phyloP scores from a whole-genome alignment of 129 eudicot species.

The Daucus carota region DH1_v3.0 NC_030383.2:46699501-46700000 shows the following conservation, averaged over 20 bases:
- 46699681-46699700: background rate
- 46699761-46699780: constrained; percentile 88
- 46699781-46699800: constrained; percentile 89
- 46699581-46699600: background rate
- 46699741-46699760: constrained; percentile 87
- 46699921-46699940: too few species aligned
- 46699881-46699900: too few species aligned
- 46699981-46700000: too few species aligned
- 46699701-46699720: constrained; percentile 58
- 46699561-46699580: background rate
- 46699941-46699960: too few species aligned
- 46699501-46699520: background rate
- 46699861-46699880: constrained; percentile 44
- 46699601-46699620: background rate
- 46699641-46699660: background rate
- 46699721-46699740: constrained; percentile 72
- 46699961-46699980: too few species aligned
- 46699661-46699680: background rate
- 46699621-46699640: background rate
- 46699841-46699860: constrained; percentile 87
- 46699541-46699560: background rate
- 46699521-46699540: background rate
- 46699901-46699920: too few species aligned
- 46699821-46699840: constrained; percentile 82
- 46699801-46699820: constrained; percentile 87